phyloP scores from a whole-genome alignment of 2,329 filamentous ascomycete genomes.

The Botryotinia narcissicola region DNA sequence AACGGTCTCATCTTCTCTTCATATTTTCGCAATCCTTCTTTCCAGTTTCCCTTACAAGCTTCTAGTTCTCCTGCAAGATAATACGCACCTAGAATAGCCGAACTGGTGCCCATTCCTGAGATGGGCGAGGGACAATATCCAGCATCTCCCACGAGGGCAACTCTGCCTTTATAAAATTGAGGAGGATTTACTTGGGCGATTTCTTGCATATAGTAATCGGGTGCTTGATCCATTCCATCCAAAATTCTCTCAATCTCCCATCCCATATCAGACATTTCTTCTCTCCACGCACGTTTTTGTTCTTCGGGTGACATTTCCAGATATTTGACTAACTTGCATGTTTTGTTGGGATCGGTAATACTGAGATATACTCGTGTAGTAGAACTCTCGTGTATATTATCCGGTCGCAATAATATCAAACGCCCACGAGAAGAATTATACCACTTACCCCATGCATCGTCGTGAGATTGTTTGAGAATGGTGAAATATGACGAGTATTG shows the following conservation, averaged over 20 bases:
- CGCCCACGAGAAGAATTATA: constrained; percentile 5
- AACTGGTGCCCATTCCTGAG: constrained; percentile 44
- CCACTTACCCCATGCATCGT: constrained; percentile 10
- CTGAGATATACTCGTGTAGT: constrained; percentile 2
- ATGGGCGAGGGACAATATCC: constrained; percentile 40
- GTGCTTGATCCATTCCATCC: constrained; percentile 38
- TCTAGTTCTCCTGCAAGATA: constrained; percentile 47
- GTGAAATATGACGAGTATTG: constrained; percentile 46
- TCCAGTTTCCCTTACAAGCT: constrained; percentile 7
- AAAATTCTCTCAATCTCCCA: constrained; percentile 45
- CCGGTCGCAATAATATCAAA: neutral
- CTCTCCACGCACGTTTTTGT: neutral
- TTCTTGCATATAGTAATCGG: constrained; percentile 44
- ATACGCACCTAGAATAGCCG: constrained; percentile 45
- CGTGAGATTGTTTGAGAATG: constrained; percentile 39
- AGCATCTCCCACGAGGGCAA: constrained; percentile 54
- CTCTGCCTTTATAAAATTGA: constrained; percentile 41
- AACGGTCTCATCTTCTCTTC: constrained; percentile 9
- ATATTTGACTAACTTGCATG: neutral
- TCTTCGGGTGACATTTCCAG: neutral
- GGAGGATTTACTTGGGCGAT: constrained; percentile 44
- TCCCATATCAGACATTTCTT: constrained; percentile 31
- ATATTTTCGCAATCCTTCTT: neutral
- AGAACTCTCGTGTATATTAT: neutral
- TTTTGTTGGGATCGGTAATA: neutral